Base-by-base conservation (phyloP, 306 rosid genomes). In the Macrotyloma uniflorum region DNA sequence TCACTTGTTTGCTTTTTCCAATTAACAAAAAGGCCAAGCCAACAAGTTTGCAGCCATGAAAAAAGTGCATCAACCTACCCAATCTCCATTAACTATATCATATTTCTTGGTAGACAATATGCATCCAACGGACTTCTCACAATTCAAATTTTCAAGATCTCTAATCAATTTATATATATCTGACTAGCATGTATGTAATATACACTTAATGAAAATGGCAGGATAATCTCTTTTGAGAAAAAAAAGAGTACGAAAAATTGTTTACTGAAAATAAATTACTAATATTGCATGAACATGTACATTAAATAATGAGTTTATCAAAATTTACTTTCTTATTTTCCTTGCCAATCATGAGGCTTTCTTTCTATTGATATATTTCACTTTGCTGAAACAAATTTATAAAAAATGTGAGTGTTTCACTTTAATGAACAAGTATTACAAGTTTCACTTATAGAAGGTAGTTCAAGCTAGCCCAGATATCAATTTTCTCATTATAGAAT, bases 11-110 rank as follows among this genome's bases (percentile, higher is more conserved):
- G 19, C 40, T 74, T 74, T 43, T 62, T 62, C 28, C 42, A 59
- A 28, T 59, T 6, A 59, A 59, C 42, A 59, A 59, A 59, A 59
- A 15, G 13, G 2, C 42, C 67, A 26, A 59, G 40, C 22, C 67
- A 59, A 59, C 38, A 10, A 28, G 5, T 59, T 59, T 59, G 67
- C 35, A 15, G 38, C 10, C 12, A 14, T 74, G 57, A 58, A 74
- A 36, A 74, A 74, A 43, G 58, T 58, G 42, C 42, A 22, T 57
- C 67, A 40, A 57, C 77, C 66, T 23, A 74, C 45, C 32, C 69
- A 26, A 5, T 18, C 18, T 28, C 6, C 30, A 11, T 28, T 40
- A 63, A 63, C 2, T 12, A 13, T 19, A 33, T 20, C 22, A 30
- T 33, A 20, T 33, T 20, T 12, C 1, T 33, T 32, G 64, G 33